Base-by-base conservation (phyloP, 2,329 filamentous ascomycete species). In the Diaporthe helianthi region DNA sequence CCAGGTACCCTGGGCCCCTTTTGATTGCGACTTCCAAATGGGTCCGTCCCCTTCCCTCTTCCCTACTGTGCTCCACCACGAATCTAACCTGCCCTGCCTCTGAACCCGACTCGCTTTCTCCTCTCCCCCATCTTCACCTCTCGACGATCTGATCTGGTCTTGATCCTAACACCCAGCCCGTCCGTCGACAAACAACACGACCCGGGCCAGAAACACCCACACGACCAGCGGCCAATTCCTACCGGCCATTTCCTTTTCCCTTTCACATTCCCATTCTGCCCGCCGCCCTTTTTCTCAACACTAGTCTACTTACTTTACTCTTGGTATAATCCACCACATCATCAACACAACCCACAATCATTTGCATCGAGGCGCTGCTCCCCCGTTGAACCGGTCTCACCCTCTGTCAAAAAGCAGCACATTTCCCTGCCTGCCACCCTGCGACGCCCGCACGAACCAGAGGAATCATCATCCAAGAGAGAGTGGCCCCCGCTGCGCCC, bases 381-480 rank as follows among this genome's bases (percentile, higher is more conserved):
- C 64, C 54, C 29, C 33, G 69, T 69, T 63, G 71, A 72, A 71
- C 70, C 70, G 71, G 66, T 47, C 70, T 72, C 71, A 58, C 63
- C 51, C 63, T 53, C 58, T 61, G 65, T 46, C 66, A 33, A 52
- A 61, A n/a, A 47, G 60, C 60, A 47, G 60, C 60, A 58, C 26
- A 54, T 51, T 54, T 68, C 70, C 54, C 66, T 67, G 60, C 44
- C 49, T 69, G 54, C 54, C 60, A 51, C 49, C 31, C 54, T 64
- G 61, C 58, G 60, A 63, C 69, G 60, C 67, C 53, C 60, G 53
- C 55, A 68, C 29, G 51, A 60, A 33, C 26, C 65, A 51, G 26
- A 58, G 41, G 41, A 58, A 49, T 24, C 29, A 41, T 15, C 53
- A 51, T 49, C 44, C 53, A 29, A 38, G 29, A 49, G 52, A 49